Evolutionary conservation across 306 rosid genomes (phyloP), one percentile per base, ranked within the genome.

Genomic region (Chamaecrista fasciculata): DNA sequence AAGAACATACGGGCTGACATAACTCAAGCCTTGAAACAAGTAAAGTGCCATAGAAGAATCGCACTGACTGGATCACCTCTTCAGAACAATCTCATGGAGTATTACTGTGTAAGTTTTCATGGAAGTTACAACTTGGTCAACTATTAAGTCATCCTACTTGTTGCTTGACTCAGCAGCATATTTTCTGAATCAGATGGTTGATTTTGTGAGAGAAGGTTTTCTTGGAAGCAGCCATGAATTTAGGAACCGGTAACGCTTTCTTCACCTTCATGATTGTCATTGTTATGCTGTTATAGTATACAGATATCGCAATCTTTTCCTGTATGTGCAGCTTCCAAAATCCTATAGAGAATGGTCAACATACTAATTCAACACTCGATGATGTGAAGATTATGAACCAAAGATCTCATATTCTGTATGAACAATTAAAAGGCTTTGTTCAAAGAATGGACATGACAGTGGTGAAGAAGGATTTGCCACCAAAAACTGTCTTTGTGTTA

Each of bases 211-310:
- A 75, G 99, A 94, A 80, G 97, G 99, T 67, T 94, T 90, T 80
- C 95, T 94, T 60, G 99, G 99, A 84, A 91, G 97, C 88, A 94
- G 99, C 76, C 97, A 94, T 66, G 99, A 94, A 79, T 94, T 94
- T 86, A 80, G 99, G 72, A 94, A 94, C 69, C 99, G 99, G 99
- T 59, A 78, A 77, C 84, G 75, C 73, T 85, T 76, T 67, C 62
- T 55, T 82, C 62, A 46, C 77, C 70, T 49, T 66, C 46, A 29
- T 40, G 67, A 25, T 58, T 77, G 59, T 56, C 63, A n/a, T 21
- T 72, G 50, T 48, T 43, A 26, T 72, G 55, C 23, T 43, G 51
- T 19, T 65, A 44, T 76, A 19, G 39, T 33, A 9, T 66, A 20
- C 71, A 3, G 55, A 34, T 34, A n/a, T 59, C 82, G 76, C 46